A percentile compares a stretch with the other conserved stretches of the same genome.
Conservation (phyloP, 148 eudicot species). For the Polygonum aviculare region DNA sequence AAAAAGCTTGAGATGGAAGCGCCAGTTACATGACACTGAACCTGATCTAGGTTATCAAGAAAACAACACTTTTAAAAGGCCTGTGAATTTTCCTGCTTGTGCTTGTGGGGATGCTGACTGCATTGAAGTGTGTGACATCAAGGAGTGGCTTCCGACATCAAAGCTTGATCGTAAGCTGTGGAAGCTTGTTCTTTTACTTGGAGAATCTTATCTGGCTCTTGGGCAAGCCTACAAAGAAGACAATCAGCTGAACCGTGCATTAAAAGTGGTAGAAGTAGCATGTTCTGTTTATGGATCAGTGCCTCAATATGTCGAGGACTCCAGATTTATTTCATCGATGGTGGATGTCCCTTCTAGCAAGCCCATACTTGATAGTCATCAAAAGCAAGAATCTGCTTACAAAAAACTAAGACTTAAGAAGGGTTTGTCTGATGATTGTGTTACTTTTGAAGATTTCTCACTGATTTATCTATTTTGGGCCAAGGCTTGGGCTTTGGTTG, state of each 20-base stretch:
- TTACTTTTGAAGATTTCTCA: slow-evolving; percentile 28
- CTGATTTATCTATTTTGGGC: slow-evolving; percentile 83
- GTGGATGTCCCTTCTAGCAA: slow-evolving; percentile 24
- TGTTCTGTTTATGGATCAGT: slow-evolving; percentile 93
- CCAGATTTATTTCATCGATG: slow-evolving; percentile 79
- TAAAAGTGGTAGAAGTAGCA: slow-evolving; percentile 77
- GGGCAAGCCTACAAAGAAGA: slow-evolving; percentile 77
- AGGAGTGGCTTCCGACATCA: slow-evolving; percentile 87
- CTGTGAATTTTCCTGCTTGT: slow-evolving; percentile 47
- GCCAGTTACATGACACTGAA: slow-evolving; percentile 47
- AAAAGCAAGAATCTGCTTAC: slow-evolving; percentile 20
- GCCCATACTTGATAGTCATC: slow-evolving; percentile 19
- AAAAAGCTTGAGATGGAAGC: slow-evolving; percentile 85
- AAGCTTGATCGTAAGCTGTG: slow-evolving; percentile 81
- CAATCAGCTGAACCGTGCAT: slow-evolving; percentile 63
- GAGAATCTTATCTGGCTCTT: slow-evolving; percentile 92
- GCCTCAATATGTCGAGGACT: slow-evolving; percentile 78
- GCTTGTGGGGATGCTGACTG: slow-evolving; percentile 97
- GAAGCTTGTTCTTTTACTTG: slow-evolving; percentile 92
- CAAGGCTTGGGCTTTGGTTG: slow-evolving; percentile 87
- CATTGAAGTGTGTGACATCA: slow-evolving; percentile 86
- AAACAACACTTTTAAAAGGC: not conserved
- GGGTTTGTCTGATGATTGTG: slow-evolving; percentile 20
- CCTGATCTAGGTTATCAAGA: slow-evolving; percentile 21
- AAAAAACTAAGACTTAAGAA: slow-evolving; percentile 17